Evolutionary conservation across 495 filamentous ascomycete genomes (phyloP).

Genomic region (Ramalina intermedia): DNA sequence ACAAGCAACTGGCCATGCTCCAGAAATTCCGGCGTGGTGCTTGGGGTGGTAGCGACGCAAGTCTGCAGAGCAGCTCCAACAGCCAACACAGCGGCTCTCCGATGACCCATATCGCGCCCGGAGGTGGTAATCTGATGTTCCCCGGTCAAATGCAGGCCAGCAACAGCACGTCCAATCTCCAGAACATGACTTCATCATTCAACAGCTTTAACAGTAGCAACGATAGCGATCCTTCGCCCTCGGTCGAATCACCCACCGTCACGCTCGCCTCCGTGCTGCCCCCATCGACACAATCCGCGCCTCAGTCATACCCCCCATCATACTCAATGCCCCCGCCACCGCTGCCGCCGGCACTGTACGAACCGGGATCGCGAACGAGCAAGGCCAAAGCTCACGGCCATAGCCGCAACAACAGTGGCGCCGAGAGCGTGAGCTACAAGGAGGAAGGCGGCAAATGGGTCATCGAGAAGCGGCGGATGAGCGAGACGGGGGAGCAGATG

Average conservation of each 20-base stretch:
- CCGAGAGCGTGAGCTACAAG: conserved; percentile 45
- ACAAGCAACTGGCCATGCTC: conserved; percentile 56
- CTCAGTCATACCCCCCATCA: conserved; percentile 3
- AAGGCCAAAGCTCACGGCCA: conserved; percentile 15
- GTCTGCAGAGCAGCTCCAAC: conserved; percentile 48
- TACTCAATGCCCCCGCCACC: neutral
- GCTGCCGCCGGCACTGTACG: neutral
- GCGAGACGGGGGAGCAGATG: conserved; percentile 38
- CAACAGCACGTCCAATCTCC: conserved; percentile 10
- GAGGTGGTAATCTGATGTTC: conserved; percentile 23
- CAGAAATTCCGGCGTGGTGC: conserved; percentile 58
- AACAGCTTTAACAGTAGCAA: conserved; percentile 14
- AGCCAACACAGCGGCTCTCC: conserved; percentile 33
- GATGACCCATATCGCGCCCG: conserved; percentile 4
- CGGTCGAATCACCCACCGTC: conserved; percentile 14
- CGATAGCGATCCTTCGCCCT: conserved; percentile 27
- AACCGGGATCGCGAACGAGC: neutral
- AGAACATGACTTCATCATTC: conserved; percentile 10
- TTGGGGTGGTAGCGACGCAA: conserved; percentile 70
- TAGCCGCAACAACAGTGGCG: conserved; percentile 25
- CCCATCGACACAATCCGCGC: neutral
- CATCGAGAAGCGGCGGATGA: conserved; percentile 38
- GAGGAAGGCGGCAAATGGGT: conserved; percentile 38
- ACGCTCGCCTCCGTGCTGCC: conserved; percentile 6
- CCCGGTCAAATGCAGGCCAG: conserved; percentile 1